These are phyloP conservation scores for Pythium guiyangense DNA, from an alignment of 352 stramenopile genomes.

Conservation along the genomic window DNA sequence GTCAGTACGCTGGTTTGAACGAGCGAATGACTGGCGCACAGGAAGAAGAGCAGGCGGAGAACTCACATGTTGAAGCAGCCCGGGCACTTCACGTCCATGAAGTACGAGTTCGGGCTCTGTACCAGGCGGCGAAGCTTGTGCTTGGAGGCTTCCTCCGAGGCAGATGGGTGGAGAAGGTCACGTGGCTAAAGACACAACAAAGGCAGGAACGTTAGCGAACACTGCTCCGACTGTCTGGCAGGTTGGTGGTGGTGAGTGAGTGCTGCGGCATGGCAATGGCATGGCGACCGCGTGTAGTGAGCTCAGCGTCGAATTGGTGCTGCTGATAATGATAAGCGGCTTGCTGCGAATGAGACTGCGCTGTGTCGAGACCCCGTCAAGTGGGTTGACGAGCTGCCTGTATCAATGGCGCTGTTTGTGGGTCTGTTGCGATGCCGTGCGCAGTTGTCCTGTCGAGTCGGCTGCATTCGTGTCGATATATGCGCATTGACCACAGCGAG, in stretches of 20 bases:
- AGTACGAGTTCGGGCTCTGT: constrained; percentile 99
- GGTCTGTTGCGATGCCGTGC: not conserved
- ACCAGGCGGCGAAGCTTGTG: constrained; percentile 99
- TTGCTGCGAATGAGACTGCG: not conserved
- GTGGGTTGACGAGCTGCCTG: not conserved
- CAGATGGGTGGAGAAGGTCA: constrained; percentile 97
- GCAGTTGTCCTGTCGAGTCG: not conserved
- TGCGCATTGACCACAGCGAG: too few relatives aligned
- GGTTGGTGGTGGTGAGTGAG: not conserved
- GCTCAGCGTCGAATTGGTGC: not conserved
- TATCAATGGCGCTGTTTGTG: not conserved
- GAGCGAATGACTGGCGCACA: not conserved
- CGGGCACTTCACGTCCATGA: constrained; percentile 99
- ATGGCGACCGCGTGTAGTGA: not conserved
- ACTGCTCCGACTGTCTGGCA: not conserved
- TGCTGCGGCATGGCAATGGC: not conserved
- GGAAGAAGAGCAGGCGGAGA: not conserved
- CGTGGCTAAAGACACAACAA: constrained; percentile 36
- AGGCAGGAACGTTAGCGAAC: constrained; percentile 12
- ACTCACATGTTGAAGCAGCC: constrained; percentile 99
- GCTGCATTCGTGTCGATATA: too few relatives aligned
- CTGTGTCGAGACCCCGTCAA: not conserved
- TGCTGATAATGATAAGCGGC: not conserved
- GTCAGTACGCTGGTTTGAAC: not conserved
- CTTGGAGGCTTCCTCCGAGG: constrained; percentile 94